Base-by-base conservation (phyloP, 1,139 yeast genomes). In the Martiniozyma asiatica region DNA sequence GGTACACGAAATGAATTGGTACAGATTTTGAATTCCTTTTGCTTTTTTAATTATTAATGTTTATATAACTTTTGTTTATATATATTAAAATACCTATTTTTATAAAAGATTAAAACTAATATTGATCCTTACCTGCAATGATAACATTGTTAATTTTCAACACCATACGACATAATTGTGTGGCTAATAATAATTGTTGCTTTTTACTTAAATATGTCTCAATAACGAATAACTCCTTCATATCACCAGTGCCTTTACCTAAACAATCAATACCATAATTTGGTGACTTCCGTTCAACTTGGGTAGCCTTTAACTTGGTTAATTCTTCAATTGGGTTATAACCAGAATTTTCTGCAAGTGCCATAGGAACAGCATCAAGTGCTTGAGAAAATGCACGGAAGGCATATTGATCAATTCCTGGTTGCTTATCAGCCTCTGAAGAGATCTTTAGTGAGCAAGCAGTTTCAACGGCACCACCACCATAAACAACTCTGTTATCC, bases 391-490 rank as follows among this genome's bases (percentile, higher is more conserved):
- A 92, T 1, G 96, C 94, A 51, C 96, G 74, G 72, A 89, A 85
- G 1, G 97, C 97, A 55, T 89, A 89, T 61, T 89, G 99, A 51
- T 87, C 97, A 43, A 89, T 87, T 36, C 97, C 97, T 48, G 74
- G 76, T 57, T 82, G 93, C 50, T 72, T 74, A 55, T 87, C 96
- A 23, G 97, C 97, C 40, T 81, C 94, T 31, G 78, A 84, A 34
- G 87, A 68, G 13, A 92, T 95, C 8, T 94, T 93, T 43, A 89
- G 60, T 11, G 97, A 85, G 61, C 94, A 80, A 2, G 96, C 67
- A 34, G 89, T 73, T 59, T 92, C 99, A 16, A 97, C 92, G 14
- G 98, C 95, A 45, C 98, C 99, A 44, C 98, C 98, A 41, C 98
- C 98, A 51, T 92, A 92, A 11, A 92, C 97, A 29, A 92, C 84